phyloP scores from a whole-genome alignment of 2,329 filamentous ascomycete species.

The Grosmannia clavigera region DNA sequence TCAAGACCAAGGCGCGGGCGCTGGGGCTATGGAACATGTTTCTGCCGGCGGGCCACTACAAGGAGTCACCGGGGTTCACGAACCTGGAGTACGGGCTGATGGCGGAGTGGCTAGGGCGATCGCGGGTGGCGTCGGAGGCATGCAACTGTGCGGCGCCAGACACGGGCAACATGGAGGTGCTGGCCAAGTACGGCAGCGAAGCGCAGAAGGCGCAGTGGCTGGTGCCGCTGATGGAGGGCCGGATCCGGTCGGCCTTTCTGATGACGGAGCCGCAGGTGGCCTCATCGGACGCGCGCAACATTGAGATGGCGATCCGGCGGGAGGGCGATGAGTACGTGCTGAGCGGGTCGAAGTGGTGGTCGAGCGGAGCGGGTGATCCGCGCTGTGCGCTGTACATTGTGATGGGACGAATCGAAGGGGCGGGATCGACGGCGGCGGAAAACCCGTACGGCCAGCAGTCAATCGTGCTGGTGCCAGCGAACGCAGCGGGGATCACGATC shows the following conservation, averaged over 20 bases:
- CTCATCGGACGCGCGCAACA: conserved; percentile 86
- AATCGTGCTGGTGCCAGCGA: conserved; percentile 75
- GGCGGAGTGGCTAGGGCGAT: conserved; percentile 91
- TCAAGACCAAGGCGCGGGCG: conserved; percentile 72
- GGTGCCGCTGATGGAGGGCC: conserved; percentile 64
- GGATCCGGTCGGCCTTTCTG: conserved; percentile 80
- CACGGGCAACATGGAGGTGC: conserved; percentile 90
- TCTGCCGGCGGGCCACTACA: conserved; percentile 87
- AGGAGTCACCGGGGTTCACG: conserved; percentile 83
- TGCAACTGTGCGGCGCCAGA: conserved; percentile 86
- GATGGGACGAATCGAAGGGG: conserved; percentile 65
- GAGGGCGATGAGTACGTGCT: conserved; percentile 85
- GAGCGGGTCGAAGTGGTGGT: conserved; percentile 99
- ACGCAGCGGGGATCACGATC: conserved; percentile 76
- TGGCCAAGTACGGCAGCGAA: conserved; percentile 82
- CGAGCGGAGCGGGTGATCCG: conserved; percentile 84
- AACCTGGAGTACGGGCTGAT: conserved; percentile 97
- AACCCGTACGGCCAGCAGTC: conserved; percentile 82
- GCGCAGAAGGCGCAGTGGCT: conserved; percentile 79
- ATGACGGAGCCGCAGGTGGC: conserved; percentile 91
- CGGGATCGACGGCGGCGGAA: conserved; percentile 48
- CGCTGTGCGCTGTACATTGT: conserved; percentile 90
- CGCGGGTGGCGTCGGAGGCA: conserved; percentile 68
- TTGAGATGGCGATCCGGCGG: conserved; percentile 66
- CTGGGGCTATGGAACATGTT: conserved; percentile 98